A percentile compares a stretch with the other conserved stretches of the same genome.
Evolutionary conservation across 345 rosid genomes (phyloP).

Genomic region (Brassica nigra): DNA sequence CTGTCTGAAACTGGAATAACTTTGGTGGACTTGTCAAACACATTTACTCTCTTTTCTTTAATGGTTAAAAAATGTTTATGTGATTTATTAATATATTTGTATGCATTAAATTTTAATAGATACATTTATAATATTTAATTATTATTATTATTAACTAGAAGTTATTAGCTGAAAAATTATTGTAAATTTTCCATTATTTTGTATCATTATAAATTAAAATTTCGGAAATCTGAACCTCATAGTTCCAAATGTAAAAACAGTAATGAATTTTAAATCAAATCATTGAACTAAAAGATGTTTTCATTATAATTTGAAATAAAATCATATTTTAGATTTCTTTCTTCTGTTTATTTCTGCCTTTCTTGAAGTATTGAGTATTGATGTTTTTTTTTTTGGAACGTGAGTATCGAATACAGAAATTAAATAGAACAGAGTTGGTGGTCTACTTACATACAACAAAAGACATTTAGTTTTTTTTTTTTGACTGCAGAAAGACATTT

Average conservation of each 20-base stretch:
- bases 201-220: too few species aligned
- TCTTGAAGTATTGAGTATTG: neutral
- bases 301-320: neutral
- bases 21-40: neutral
- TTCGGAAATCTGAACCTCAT: neutral
- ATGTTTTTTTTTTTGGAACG: too few species aligned
- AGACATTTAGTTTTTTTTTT: conserved; percentile 6
- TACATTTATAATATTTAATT: too few species aligned
- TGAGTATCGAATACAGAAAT: too few species aligned
- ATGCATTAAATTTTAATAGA: neutral
- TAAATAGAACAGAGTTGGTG: conserved; percentile 6
- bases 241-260: neutral
- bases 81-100: neutral
- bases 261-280: too few species aligned
- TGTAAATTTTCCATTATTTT: too few species aligned
- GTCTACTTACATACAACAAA: conserved; percentile 15
- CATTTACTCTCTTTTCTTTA: neutral
- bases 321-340: neutral
- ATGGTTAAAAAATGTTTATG: too few species aligned
- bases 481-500: neutral
- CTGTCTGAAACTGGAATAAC: neutral
- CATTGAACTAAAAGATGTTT: neutral
- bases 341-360: neutral
- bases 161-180: neutral
- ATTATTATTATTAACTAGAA: too few species aligned